Conservation (phyloP, 768 basidiomycete genomes). For the Macrocybe gigantea region DNA sequence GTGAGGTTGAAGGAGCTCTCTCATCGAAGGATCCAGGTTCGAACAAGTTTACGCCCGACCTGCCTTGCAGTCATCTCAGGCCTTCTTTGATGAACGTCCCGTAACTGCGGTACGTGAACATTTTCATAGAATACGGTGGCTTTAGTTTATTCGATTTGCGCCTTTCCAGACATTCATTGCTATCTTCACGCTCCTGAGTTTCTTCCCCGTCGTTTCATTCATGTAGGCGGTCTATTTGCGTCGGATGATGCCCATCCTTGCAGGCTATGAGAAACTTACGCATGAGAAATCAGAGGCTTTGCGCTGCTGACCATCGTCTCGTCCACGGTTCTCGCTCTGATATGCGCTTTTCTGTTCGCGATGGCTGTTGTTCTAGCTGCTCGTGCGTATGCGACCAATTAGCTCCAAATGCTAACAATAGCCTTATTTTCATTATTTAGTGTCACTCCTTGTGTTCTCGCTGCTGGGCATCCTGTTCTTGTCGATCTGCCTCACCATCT, state of each 20-base stretch:
- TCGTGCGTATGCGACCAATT: constrained; percentile 16
- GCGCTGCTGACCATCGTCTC: constrained; percentile 29
- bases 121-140: not conserved
- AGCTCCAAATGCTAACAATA: not conserved
- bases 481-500: constrained; percentile 26
- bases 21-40: constrained; percentile 23
- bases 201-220: constrained; percentile 28
- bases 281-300: constrained; percentile 11
- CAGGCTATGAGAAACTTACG: not conserved
- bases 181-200: constrained; percentile 30
- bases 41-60: constrained; percentile 40
- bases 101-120: constrained; percentile 23
- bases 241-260: not conserved
- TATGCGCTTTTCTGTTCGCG: constrained; percentile 23
- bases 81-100: constrained; percentile 28
- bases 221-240: constrained; percentile 23
- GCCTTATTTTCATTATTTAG: constrained; percentile 14
- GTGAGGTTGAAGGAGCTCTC: not conserved
- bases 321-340: constrained; percentile 27
- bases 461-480: constrained; percentile 25
- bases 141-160: not conserved
- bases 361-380: constrained; percentile 22
- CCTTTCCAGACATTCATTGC: constrained; percentile 31
- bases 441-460: constrained; percentile 23
- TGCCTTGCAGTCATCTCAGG: constrained; percentile 21